Evolutionary conservation across 352 stramenopile genomes (phyloP).

Genomic region (Phytophthora quininea): DNA sequence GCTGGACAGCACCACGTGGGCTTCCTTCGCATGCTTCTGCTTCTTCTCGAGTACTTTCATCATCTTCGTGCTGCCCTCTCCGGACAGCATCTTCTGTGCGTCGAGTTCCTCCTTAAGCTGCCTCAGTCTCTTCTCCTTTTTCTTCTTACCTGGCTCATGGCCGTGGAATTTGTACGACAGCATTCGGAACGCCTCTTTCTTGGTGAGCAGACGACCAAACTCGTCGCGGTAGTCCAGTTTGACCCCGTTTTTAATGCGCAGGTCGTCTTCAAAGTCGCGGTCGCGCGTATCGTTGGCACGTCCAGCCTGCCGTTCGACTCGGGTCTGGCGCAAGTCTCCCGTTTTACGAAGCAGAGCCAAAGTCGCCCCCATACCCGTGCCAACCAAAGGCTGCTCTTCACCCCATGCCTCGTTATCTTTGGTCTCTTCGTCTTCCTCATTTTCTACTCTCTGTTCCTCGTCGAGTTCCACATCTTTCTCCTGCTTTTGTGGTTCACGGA

Average conservation of each 20-base stretch:
- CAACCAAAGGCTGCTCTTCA: conserved; percentile 85
- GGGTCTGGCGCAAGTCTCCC: conserved; percentile 91
- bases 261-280: conserved; percentile 89
- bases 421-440: conserved; percentile 53
- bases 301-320: conserved; percentile 91
- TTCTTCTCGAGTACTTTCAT: conserved; percentile 89
- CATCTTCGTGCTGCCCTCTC: conserved; percentile 81
- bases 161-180: conserved; percentile 99
- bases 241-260: conserved; percentile 85
- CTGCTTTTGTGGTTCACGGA: conserved; percentile 47
- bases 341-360: conserved; percentile 93
- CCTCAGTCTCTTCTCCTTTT: conserved; percentile 95
- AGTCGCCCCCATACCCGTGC: conserved; percentile 90
- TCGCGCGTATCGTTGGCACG: conserved; percentile 95
- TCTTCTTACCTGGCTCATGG: conserved; percentile 97
- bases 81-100: conserved; percentile 75
- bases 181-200: conserved; percentile 98
- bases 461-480: conserved; percentile 28
- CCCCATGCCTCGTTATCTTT: conserved; percentile 74
- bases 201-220: conserved; percentile 95
- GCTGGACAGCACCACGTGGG: conserved; percentile 83
- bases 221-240: conserved; percentile 98
- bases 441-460: conserved; percentile 37
- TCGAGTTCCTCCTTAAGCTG: conserved; percentile 85
- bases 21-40: conserved; percentile 81